phyloP scores from a whole-genome alignment of 345 rosid species.

The Eucalyptus globulus region DNA sequence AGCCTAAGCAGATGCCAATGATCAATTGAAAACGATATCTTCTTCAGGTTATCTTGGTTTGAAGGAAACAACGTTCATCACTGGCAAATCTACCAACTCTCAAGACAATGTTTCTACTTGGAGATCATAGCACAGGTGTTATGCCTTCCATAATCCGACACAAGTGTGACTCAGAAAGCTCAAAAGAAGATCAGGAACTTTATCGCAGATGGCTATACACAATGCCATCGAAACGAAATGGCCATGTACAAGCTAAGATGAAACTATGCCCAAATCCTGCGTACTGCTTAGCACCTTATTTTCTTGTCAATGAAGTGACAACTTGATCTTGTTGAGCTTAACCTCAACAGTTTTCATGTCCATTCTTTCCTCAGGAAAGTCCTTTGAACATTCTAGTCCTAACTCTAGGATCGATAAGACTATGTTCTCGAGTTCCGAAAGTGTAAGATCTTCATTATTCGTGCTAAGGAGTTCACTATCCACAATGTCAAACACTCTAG shows the following conservation, averaged over 20 bases:
- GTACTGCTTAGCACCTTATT: rapidly evolving
- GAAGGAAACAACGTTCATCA: no score
- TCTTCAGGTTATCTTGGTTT: no score
- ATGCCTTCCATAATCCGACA: no score
- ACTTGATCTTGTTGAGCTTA: background rate
- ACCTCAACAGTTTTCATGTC: background rate
- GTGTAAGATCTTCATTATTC: rapidly evolving
- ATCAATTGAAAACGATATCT: no score
- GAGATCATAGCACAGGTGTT: no score
- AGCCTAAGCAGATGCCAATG: no score
- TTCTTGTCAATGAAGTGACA: background rate
- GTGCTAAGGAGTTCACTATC: background rate
- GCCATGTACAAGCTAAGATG: rapidly evolving
- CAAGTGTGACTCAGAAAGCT: no score
- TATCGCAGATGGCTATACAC: background rate
- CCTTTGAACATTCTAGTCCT: background rate
- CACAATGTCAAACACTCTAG: background rate
- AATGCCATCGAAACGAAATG: background rate
- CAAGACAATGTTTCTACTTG: no score
- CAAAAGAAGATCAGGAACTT: no score
- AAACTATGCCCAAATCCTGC: background rate
- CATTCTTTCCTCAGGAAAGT: background rate
- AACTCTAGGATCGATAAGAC: background rate
- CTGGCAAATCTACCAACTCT: no score
- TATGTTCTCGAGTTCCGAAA: background rate